phyloP scores from a whole-genome alignment of 2,329 filamentous ascomycete genomes.

The Verticillium nonalfalfae region DNA sequence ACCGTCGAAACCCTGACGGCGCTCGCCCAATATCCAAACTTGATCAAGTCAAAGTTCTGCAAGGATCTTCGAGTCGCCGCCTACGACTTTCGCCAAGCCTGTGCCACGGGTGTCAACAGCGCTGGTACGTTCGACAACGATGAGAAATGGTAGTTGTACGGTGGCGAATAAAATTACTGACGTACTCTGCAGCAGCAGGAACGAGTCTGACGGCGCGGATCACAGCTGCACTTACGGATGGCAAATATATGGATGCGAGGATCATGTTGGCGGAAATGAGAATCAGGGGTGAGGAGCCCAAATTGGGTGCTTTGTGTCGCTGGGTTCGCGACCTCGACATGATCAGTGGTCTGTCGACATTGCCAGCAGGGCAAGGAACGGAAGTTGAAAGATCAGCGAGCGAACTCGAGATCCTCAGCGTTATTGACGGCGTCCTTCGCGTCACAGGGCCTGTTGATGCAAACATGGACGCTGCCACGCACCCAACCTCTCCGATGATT shows the following conservation, averaged over 20 bases:
- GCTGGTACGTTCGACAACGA: slow-evolving; percentile 27
- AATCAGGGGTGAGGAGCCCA: slow-evolving; percentile 58
- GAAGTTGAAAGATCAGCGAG: slow-evolving; percentile 29
- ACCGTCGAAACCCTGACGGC: slow-evolving; percentile 57
- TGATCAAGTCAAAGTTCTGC: slow-evolving; percentile 65
- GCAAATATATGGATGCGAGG: slow-evolving; percentile 57
- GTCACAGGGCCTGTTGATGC: slow-evolving; percentile 56
- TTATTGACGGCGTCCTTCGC: slow-evolving; percentile 58
- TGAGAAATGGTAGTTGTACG: not conserved
- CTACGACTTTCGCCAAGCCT: slow-evolving; percentile 63
- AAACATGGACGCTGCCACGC: slow-evolving; percentile 22
- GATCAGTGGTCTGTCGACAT: slow-evolving; percentile 57
- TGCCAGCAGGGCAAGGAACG: slow-evolving; percentile 25
- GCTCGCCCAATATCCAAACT: slow-evolving; percentile 49
- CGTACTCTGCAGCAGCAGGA: not conserved
- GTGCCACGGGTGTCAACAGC: slow-evolving; percentile 58
- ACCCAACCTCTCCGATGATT: slow-evolving; percentile 32
- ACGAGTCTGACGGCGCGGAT: slow-evolving; percentile 62
- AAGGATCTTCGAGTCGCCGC: slow-evolving; percentile 61
- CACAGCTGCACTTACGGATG: slow-evolving; percentile 59
- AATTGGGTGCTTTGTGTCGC: slow-evolving; percentile 61
- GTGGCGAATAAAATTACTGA: not conserved
- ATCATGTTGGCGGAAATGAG: slow-evolving; percentile 65
- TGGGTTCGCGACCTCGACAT: slow-evolving; percentile 69
- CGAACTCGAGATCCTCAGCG: slow-evolving; percentile 50